Conservation (phyloP, 129 eudicot genomes). For the Pseudognaphalium luteoalbum region DNA sequence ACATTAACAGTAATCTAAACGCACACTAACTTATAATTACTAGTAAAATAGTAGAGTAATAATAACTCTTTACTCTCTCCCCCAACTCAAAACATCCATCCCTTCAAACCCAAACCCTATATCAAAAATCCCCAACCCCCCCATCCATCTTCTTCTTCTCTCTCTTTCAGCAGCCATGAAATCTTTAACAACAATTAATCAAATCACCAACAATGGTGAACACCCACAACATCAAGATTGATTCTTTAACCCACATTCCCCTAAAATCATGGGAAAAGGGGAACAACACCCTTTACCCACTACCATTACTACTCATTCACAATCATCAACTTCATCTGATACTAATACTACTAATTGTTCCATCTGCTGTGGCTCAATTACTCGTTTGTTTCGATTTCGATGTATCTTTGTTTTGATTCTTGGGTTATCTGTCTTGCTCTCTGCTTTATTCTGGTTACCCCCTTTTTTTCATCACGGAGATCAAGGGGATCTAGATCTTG, state of each 20-base stretch:
- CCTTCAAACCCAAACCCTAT: slow-evolving; percentile 12
- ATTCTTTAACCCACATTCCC: slow-evolving; percentile 50
- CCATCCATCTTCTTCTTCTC: background rate
- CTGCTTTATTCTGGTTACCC: slow-evolving; percentile 89
- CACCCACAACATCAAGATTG: slow-evolving; percentile 30
- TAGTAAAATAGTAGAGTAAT: no score
- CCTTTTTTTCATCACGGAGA: slow-evolving; percentile 58
- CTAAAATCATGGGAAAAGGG: slow-evolving; percentile 65
- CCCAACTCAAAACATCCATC: background rate
- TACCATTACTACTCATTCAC: slow-evolving; percentile 35
- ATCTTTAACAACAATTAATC: background rate
- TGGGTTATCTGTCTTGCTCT: slow-evolving; percentile 66
- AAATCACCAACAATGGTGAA: background rate
- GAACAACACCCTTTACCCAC: slow-evolving; percentile 54
- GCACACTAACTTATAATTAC: background rate
- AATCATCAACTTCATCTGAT: slow-evolving; percentile 20
- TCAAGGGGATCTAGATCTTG: slow-evolving; percentile 79
- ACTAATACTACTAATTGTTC: background rate
- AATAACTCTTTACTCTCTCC: slow-evolving; percentile 7
- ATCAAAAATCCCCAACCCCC: slow-evolving; percentile 7
- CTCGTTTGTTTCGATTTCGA: slow-evolving; percentile 43
- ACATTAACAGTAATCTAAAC: background rate
- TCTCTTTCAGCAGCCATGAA: slow-evolving; percentile 5
- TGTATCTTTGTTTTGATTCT: slow-evolving; percentile 70
- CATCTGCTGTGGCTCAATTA: slow-evolving; percentile 27